phyloP scores from a whole-genome alignment of 2,329 filamentous ascomycete genomes.

The Bretziella fagacearum region DNA sequence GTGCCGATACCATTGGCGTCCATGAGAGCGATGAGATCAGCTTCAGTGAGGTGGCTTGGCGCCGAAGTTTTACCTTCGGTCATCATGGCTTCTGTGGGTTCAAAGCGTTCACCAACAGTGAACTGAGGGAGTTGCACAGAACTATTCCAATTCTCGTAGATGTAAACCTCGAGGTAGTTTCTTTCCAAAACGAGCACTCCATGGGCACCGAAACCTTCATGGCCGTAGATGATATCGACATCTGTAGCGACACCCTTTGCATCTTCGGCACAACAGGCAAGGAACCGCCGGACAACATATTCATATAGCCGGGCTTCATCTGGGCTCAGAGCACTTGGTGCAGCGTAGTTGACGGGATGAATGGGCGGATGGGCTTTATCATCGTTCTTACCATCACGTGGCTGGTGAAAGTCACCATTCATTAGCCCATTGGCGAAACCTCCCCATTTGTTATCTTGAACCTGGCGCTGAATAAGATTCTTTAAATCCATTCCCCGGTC shows the following conservation, averaged over 20 bases:
- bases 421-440: slow-evolving; percentile 59
- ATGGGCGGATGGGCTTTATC: slow-evolving; percentile 97
- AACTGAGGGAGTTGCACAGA: slow-evolving; percentile 69
- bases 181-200: slow-evolving; percentile 72
- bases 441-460: slow-evolving; percentile 61
- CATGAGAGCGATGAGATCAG: slow-evolving; percentile 91
- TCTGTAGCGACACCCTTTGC: slow-evolving; percentile 75
- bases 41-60: slow-evolving; percentile 80
- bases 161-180: slow-evolving; percentile 90
- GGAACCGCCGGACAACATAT: slow-evolving; percentile 77
- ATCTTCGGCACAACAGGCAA: slow-evolving; percentile 91
- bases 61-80: slow-evolving; percentile 77
- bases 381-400: slow-evolving; percentile 70
- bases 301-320: slow-evolving; percentile 73
- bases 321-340: slow-evolving; percentile 42
- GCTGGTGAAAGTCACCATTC: slow-evolving; percentile 61
- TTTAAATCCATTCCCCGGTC: slow-evolving; percentile 76
- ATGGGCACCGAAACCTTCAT: slow-evolving; percentile 65
- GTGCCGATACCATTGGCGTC: slow-evolving; percentile 97
- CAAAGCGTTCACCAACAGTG: slow-evolving; percentile 61
- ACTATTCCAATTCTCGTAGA: slow-evolving; percentile 93
- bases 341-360: slow-evolving; percentile 78
- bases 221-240: slow-evolving; percentile 67
- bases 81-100: slow-evolving; percentile 77
- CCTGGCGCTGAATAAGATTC: slow-evolving; percentile 68